phyloP scores from a whole-genome alignment of 2,329 filamentous ascomycete genomes.

The Aspergillus pseudonomiae region DNA sequence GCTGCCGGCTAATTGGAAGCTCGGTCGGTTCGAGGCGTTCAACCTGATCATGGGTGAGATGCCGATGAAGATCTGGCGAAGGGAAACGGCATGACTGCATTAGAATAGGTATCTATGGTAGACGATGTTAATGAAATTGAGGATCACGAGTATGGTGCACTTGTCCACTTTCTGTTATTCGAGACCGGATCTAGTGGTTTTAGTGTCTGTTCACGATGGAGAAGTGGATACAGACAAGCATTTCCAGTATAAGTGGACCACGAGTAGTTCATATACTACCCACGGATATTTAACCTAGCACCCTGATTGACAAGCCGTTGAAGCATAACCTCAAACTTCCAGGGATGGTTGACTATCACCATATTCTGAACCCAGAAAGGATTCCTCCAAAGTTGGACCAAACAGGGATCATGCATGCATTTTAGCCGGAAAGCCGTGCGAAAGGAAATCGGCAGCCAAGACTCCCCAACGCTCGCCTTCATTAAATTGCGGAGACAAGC shows the following conservation, averaged over 20 bases:
- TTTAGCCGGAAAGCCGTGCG: background rate
- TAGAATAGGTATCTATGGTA: background rate
- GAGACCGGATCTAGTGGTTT: background rate
- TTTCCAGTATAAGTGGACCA: background rate
- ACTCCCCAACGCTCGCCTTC: background rate
- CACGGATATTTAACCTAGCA: background rate
- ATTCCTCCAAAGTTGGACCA: background rate
- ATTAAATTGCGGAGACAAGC: background rate
- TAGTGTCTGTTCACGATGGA: background rate
- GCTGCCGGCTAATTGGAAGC: conserved; percentile 34
- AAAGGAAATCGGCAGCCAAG: background rate
- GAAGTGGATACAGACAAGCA: background rate
- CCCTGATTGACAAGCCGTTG: background rate
- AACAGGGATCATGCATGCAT: background rate
- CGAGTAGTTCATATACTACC: background rate
- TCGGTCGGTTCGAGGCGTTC: conserved; percentile 24
- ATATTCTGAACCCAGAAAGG: background rate
- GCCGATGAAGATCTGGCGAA: conserved; percentile 18
- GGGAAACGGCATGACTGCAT: background rate
- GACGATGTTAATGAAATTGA: background rate
- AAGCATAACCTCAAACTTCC: background rate
- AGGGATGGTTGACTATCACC: background rate
- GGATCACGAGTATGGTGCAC: background rate
- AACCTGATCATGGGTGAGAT: conserved; percentile 22
- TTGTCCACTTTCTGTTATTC: background rate